Evolutionary conservation across 805 yeast genomes (phyloP), one percentile per base, ranked within the genome.

Genomic region (Kregervanrija fluxuum): DNA sequence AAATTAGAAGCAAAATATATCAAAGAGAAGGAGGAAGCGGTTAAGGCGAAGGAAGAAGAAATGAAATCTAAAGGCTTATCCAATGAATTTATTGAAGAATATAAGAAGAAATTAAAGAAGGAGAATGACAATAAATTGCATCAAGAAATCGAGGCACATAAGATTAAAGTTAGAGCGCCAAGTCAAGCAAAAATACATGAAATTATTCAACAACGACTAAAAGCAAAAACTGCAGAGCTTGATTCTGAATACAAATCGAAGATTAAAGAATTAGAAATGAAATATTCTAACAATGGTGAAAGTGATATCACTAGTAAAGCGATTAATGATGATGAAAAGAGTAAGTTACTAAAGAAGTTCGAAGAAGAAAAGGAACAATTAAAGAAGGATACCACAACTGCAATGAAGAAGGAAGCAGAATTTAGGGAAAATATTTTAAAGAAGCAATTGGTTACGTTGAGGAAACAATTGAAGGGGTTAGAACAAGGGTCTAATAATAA

Each of bases 391-490:
- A 70, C 74, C 3, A 65, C 75, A 40, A 66, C 68, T 43, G 74
- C 75, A 22, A 73, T 77, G 37, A 74, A 75, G 41, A 75, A 78
- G 56, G 80, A 79, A 54, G 73, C 71, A 40, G 82, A 75, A 47
- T 73, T 83, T 60, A 74, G 79, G 52, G 70, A 73, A 45, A 74
- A 71, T 47, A 72, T 82, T 60, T 65, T 78, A 52, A 73, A 71
- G 52, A 68, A 69, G 50, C 79, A 74, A 57, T 64, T 76, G n/a
- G 79, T 74, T 37, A 71, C 71, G 42, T 65, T 75, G 30, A 79
- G 74, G 48, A 64, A 60, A 39, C 69, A 70, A 42, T 43, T 60
- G 33, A 55, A 59, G 32, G 51, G 34, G 37, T 56, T 32, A 50
- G 56, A 43, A 5, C 28, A 22, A 6, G 28, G 28, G 28, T 22